phyloP scores from a whole-genome alignment of 768 basidiomycete species.

The Kwoniella shandongensis region DNA sequence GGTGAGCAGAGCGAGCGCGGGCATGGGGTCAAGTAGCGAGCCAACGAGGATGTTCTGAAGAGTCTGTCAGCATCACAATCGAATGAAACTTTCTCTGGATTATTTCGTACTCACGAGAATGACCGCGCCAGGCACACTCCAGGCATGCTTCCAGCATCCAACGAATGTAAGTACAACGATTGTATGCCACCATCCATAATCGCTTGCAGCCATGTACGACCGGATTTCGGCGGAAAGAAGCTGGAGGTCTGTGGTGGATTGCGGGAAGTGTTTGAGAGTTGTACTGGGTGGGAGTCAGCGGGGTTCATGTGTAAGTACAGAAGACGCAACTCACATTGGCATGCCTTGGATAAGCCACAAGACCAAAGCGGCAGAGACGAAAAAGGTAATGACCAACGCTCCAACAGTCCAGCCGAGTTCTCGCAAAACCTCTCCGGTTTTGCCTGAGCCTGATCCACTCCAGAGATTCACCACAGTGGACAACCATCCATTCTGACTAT shows the following conservation, averaged over 20 bases:
- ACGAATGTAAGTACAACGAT: conserved; percentile 77
- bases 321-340: conserved; percentile 54
- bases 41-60: conserved; percentile 83
- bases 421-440: conserved; percentile 30
- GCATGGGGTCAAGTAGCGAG: conserved; percentile 76
- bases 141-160: conserved; percentile 93
- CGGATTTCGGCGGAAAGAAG: conserved; percentile 49
- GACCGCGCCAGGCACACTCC: conserved; percentile 93
- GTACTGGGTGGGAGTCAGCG: conserved; percentile 38
- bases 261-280: conserved; percentile 44
- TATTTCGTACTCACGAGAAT: conserved; percentile 58
- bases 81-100: not conserved
- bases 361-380: conserved; percentile 38
- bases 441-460: conserved; percentile 19
- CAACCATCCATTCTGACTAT: conserved; percentile 29
- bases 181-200: conserved; percentile 62
- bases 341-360: conserved; percentile 43
- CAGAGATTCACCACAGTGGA: conserved; percentile 13
- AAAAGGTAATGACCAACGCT: conserved; percentile 35
- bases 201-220: conserved; percentile 47
- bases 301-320: too few relatives aligned
- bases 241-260: conserved; percentile 49
- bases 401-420: conserved; percentile 50
- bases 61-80: conserved; percentile 12
- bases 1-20: conserved; percentile 78